Percentiles rank a stretch among this genome's conserved stretches.
These are phyloP conservation scores for Puccinia brachypodii DNA, from an alignment of 1,284 basidiomycete genomes.

Conservation along the genomic window DNA sequence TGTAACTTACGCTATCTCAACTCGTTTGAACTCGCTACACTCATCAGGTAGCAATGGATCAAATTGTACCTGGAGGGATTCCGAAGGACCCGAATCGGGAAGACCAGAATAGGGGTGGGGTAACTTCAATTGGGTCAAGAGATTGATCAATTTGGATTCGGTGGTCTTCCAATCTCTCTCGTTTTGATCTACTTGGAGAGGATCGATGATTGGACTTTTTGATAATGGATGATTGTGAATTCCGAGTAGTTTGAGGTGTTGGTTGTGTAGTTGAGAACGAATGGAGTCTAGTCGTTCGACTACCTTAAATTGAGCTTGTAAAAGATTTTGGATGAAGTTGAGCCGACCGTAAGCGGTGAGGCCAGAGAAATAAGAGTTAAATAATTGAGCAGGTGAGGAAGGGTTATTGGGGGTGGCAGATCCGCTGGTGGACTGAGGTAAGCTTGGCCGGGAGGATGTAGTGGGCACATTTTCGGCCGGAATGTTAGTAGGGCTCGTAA, in stretches of 20 bases:
- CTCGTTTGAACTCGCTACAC: conserved; percentile 25
- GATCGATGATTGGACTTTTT: not conserved
- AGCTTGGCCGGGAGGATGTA: not conserved
- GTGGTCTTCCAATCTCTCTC: conserved; percentile 34
- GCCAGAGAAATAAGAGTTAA: conserved; percentile 24
- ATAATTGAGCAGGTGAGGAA: conserved; percentile 18
- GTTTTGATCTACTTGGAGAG: not conserved
- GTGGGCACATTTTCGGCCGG: not conserved
- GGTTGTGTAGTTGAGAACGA: conserved; percentile 22
- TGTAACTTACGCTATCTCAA: conserved; percentile 40
- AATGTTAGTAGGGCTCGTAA: not conserved
- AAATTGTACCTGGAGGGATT: not conserved
- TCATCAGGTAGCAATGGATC: conserved; percentile 5
- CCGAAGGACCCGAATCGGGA: not conserved
- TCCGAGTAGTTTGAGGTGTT: conserved; percentile 40
- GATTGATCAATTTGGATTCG: conserved; percentile 32
- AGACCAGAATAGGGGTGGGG: conserved; percentile 1
- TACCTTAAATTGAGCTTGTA: conserved; percentile 39
- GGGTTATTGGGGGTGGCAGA: not conserved
- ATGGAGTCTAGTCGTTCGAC: conserved; percentile 34
- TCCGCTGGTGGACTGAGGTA: not conserved
- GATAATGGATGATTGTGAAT: not conserved
- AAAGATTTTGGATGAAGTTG: conserved; percentile 36
- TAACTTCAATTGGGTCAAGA: conserved; percentile 27
- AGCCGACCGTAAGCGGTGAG: conserved; percentile 15